A percentile compares a stretch with the other conserved stretches of the same genome.
Evolutionary conservation across 495 filamentous ascomycete species (phyloP).

Genomic region (Podospora bellae-mahoneyi): DNA sequence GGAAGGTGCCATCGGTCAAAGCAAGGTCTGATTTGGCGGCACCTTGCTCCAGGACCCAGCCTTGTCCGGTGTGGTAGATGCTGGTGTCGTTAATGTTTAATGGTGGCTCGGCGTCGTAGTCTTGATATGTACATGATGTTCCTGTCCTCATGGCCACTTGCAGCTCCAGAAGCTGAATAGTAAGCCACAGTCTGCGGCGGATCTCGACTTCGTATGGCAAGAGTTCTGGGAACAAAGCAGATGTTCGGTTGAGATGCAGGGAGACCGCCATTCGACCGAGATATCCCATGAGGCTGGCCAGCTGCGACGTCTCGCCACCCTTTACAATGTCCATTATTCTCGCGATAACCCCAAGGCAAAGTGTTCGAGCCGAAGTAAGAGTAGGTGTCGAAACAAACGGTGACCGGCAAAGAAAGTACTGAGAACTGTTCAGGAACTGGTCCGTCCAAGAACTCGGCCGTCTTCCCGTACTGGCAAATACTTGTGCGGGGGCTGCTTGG

Average conservation of each 20-base stretch:
- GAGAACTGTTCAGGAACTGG: constrained; percentile 23
- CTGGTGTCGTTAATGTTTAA: constrained; percentile 24
- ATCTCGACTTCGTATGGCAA: constrained; percentile 42
- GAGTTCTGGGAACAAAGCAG: constrained; percentile 40
- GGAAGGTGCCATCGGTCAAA: constrained; percentile 26
- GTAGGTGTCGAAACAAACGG: constrained; percentile 20
- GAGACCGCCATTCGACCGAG: constrained; percentile 21
- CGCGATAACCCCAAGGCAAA: constrained; percentile 25
- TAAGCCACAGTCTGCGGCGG: constrained; percentile 42
- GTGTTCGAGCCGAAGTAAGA: constrained; percentile 22
- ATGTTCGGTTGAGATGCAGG: constrained; percentile 26
- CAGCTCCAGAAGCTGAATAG: constrained; percentile 40
- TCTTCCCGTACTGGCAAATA: constrained; percentile 20
- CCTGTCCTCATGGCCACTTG: constrained; percentile 38
- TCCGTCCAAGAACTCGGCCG: constrained; percentile 25
- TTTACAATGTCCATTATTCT: constrained; percentile 28
- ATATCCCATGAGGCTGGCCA: constrained; percentile 27
- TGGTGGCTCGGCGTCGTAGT: constrained; percentile 22
- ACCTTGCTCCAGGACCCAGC: constrained; percentile 20
- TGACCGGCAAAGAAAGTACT: constrained; percentile 26
- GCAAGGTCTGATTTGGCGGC: not conserved
- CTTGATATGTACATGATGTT: constrained; percentile 21
- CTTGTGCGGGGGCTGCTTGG: constrained; percentile 16
- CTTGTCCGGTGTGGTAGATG: constrained; percentile 20
- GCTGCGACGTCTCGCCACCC: constrained; percentile 19